Base-by-base conservation (phyloP, 2,329 filamentous ascomycete genomes). In the Claviceps digitariae region DNA sequence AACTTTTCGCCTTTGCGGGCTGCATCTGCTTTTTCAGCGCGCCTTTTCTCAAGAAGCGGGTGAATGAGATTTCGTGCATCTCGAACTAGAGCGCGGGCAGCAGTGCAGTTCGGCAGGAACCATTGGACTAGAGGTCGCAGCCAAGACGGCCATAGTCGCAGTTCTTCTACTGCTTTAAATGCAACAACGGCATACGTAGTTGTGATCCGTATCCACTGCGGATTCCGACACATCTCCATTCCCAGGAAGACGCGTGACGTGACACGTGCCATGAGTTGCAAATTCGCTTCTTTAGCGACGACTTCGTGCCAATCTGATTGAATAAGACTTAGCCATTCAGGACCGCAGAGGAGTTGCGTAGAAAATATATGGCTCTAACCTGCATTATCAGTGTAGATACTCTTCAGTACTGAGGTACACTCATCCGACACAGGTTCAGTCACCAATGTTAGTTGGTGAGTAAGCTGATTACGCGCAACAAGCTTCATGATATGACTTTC, bases 221-320 rank as follows among this genome's bases (percentile, higher is more conserved):
- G 60, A 57, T 77, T 67, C 6, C 72, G 71, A 60, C 72, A 74
- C 13, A 76, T 58, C 4, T 66, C 62, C 4, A 62, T 57, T 3
- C 75, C 75, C 2, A 77, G 61, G 55, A 78, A 77, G 3, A 77
- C 68, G 5, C 73, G 66, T 1, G 75, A 73, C 0, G 75, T 76
- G 12, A 78, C 57, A 9, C 74, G 72, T 17, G 74, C 72, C 10
- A 80, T 67, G 9, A 75, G 27, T 6, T 48, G 45, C 50, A 55
- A 41, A 15, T 50, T 50, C 6, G 20, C 48, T 12, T 50, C 38
- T 29, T 50, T 50, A 6, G 25, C 38, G 4, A 27, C 8, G 7
- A 50, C 31, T 31, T 50, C 48, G 48, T 50, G 48, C 48, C 48
- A 50, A 8, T 50, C 48, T 51, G 12, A 41, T 27, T 12, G 7